A percentile compares a stretch with the other conserved stretches of the same genome.
Conservation (phyloP, 2,329 filamentous ascomycete genomes). For the Colletotrichum trifolii region DNA sequence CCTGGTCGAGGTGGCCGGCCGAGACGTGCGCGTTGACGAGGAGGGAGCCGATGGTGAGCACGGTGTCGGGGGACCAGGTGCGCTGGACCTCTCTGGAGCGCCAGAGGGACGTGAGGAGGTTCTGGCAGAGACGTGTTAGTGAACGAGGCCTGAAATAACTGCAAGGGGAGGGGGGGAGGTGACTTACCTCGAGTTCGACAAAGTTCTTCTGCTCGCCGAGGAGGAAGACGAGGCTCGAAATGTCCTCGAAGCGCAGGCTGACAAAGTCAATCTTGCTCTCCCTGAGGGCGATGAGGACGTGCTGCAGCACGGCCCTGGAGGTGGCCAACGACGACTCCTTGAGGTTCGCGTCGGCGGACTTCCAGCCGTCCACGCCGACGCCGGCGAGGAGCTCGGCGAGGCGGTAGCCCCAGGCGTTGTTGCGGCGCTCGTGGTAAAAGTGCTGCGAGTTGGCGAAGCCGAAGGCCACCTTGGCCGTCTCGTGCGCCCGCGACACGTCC, state of each 20-base stretch:
- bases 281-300: conserved; percentile 53
- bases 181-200: conserved; percentile 52
- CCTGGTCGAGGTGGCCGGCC: conserved; percentile 42
- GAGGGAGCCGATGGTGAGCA: conserved; percentile 45
- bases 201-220: conserved; percentile 60
- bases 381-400: conserved; percentile 57
- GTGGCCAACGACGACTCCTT: conserved; percentile 41
- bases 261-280: conserved; percentile 56
- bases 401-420: conserved; percentile 56
- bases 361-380: conserved; percentile 44
- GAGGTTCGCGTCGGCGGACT: conserved; percentile 42
- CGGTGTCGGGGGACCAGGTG: conserved; percentile 43
- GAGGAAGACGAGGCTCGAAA: conserved; percentile 57
- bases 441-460: conserved; percentile 53
- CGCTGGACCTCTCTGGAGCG: conserved; percentile 48
- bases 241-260: conserved; percentile 54
- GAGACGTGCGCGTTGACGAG: conserved; percentile 47
- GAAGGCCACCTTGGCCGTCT: conserved; percentile 56
- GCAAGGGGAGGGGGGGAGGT: rapidly evolving
- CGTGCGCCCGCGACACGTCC: conserved; percentile 52
- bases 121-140: conserved; percentile 29
- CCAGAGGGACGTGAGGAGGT: conserved; percentile 46
- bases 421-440: conserved; percentile 52
- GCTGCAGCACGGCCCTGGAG: conserved; percentile 23
- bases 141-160: rapidly evolving